Base-by-base conservation (phyloP, 2,329 filamentous ascomycete genomes). In the Neonectria sp. region DNA sequence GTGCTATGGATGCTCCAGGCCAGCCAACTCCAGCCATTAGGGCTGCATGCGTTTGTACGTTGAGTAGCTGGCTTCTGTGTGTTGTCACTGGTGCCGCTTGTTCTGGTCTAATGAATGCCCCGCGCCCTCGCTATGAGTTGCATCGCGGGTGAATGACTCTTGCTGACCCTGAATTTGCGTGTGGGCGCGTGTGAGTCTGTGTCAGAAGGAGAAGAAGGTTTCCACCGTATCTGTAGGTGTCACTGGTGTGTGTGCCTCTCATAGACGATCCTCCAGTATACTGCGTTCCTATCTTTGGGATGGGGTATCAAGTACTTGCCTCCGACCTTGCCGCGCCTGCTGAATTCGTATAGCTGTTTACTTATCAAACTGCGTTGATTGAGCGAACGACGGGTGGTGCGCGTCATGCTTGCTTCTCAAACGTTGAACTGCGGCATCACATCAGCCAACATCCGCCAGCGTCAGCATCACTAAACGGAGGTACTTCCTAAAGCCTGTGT, bases 21-120 rank as follows among this genome's bases (percentile, higher is more conserved):
- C 8, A 31, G 25, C 48, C 17, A 51, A 29, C 29, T 48, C 29
- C 49, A 35, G 29, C 33, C 31, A 60, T 65, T 65, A 65, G 63
- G 63, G 63, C 63, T 65, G 63, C 63, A 65, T 57, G 49, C 43
- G 52, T 60, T 63, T 52, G 55, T 58, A 49, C 45, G 35, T 53
- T 49, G 40, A 12, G 61, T 46, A 25, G 46, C 48, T 57, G 13
- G 27, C 57, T 21, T 21, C 21, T 21, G 21, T 21, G 21, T 21
- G 21, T 21, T 21, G 21, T 21, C 21, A 21, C 21, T 21, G 21
- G 21, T 21, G 21, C 21, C 21, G 21, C 21, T 21, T 21, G 21
- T 21, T 59, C 62, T 45, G 48, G 49, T 17, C 25, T 60, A 48
- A 45, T 46, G 37, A 40, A 48, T 59, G 15, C 49, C 52, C 55